Evolutionary conservation across 2,329 filamentous ascomycete species (phyloP), one percentile per base, ranked within the genome.

Genomic region (Dothistroma septosporum): DNA sequence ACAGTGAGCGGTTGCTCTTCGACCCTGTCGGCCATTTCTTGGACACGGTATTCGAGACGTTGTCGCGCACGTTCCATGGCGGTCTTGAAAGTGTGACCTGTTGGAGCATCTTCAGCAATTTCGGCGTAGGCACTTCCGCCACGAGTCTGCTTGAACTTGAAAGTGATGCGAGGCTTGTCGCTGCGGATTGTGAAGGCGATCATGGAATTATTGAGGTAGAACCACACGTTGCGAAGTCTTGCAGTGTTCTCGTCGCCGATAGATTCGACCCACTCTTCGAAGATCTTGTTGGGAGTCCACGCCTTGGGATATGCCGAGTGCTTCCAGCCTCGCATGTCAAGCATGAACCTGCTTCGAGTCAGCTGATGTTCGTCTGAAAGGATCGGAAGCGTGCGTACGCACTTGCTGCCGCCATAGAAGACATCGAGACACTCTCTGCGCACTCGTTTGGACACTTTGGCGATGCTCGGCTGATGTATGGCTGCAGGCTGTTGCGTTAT

Each of bases 201-300:
- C 33, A 47, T 46, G 61, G 65, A 69, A 53, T 61, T 62, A 31
- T 64, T 58, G 21, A 54, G 48, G 47, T 61, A 61, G 58, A 65
- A 66, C 35, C 56, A 60, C 7, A 68, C 12, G 19, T 53, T 55
- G 28, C 59, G 56, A 4, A 69, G 22, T 12, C 67, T 52, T 12
- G 55, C 63, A n/a, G 63, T 64, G 48, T 67, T 69, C 11, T 55
- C 56, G 41, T 68, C 64, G 9, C 67, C 67, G 6, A 69, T 66
- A 5, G 61, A 62, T 24, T n/a, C 35, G 31, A 66, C 60, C 67
- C 67, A 69, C 9, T 58, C 54, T 21, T 59, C 21, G 61, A 64
- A 67, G 46, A 67, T 67, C 10, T 55, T 57, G 12, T 53, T 31
- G 10, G 64, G 64, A 14, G 60, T 67, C 65, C 63, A 64, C 14